Conservation (phyloP, 768 basidiomycete genomes). For the Albatrellus ellisii region DNA sequence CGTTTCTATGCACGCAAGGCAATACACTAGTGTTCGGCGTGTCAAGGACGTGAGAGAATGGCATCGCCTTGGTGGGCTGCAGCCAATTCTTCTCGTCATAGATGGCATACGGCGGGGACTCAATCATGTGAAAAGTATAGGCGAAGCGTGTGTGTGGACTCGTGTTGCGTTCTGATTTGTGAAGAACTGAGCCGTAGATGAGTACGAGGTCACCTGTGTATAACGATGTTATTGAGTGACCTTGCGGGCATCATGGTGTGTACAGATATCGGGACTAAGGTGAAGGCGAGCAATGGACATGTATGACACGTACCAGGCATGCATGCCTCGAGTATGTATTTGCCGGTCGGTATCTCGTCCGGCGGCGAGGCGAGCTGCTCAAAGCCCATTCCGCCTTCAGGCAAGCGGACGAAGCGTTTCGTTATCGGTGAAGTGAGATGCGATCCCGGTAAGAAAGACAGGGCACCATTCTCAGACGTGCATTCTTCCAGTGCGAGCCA, state of each 20-base stretch:
- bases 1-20: conserved; percentile 8
- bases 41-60: conserved; percentile 54
- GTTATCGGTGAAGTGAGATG: conserved; percentile 63
- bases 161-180: conserved; percentile 82
- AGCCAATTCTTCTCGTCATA: conserved; percentile 96
- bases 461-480: conserved; percentile 69
- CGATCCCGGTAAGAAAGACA: conserved; percentile 85
- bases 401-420: conserved; percentile 76
- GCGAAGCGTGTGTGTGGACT: conserved; percentile 76
- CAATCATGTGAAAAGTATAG: conserved; percentile 95
- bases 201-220: conserved; percentile 79
- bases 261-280: conserved; percentile 6
- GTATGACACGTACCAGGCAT: conserved; percentile 40
- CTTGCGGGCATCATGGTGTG: too few relatives aligned
- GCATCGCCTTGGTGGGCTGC: conserved; percentile 75
- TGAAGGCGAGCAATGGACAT: neutral
- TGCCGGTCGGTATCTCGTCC: conserved; percentile 23
- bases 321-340: conserved; percentile 59
- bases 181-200: conserved; percentile 87
- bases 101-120: conserved; percentile 49
- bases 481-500: conserved; percentile 95
- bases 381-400: conserved; percentile 74
- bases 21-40: conserved; percentile 16
- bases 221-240: too few relatives aligned
- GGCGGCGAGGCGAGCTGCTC: conserved; percentile 41